Percentiles rank a stretch among this genome's conserved stretches.
Evolutionary conservation across 495 filamentous ascomycete genomes (phyloP).

Genomic region (Viridothelium virens): DNA sequence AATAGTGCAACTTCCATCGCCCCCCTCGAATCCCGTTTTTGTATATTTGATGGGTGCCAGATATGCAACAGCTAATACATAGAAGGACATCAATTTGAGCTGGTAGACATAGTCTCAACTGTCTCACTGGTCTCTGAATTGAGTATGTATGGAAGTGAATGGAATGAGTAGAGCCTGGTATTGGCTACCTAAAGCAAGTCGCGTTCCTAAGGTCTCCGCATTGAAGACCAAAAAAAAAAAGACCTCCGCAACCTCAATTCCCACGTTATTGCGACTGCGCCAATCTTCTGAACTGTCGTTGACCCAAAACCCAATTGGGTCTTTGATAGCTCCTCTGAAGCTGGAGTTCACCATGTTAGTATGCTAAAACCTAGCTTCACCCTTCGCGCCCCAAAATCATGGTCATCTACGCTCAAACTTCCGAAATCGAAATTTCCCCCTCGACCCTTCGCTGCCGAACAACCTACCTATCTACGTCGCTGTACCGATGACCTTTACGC

Average conservation of each 20-base stretch:
- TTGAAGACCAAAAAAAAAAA: not conserved
- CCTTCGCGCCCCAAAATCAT: conserved; percentile 8
- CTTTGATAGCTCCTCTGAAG: not conserved
- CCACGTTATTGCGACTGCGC: not conserved
- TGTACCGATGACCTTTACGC: conserved; percentile 83
- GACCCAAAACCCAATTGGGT: not conserved
- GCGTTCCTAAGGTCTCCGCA: not conserved
- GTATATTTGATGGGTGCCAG: too few relatives aligned
- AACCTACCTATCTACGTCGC: conserved; percentile 58
- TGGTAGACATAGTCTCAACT: too few relatives aligned
- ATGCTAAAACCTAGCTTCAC: conserved; percentile 2
- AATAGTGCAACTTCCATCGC: not conserved
- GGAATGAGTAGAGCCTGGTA: too few relatives aligned
- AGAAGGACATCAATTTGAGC: too few relatives aligned
- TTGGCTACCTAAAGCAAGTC: too few relatives aligned
- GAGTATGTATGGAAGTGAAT: too few relatives aligned
- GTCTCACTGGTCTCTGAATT: too few relatives aligned
- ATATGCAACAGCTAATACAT: too few relatives aligned
- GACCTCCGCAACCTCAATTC: not conserved
- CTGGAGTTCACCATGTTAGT: not conserved
- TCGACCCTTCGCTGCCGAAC: conserved; percentile 41
- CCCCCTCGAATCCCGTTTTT: not conserved
- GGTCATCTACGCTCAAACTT: conserved; percentile 36
- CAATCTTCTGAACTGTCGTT: not conserved
- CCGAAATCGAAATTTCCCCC: conserved; percentile 40